Conservation (phyloP, 2,329 filamentous ascomycete species). For the Cadophora sp. region DNA sequence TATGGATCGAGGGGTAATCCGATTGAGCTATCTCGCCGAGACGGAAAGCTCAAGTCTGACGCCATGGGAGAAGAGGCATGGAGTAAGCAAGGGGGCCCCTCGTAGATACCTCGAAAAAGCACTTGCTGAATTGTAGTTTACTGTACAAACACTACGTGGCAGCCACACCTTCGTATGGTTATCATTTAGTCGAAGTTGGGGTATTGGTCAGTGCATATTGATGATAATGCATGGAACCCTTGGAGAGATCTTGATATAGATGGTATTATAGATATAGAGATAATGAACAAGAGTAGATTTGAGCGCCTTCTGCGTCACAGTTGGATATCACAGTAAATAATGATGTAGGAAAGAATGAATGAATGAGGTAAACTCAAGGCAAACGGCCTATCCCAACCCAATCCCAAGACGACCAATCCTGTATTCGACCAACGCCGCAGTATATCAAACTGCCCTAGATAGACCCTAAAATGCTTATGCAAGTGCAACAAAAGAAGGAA, state of each 20-base stretch:
- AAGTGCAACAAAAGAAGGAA: slow-evolving; percentile 8
- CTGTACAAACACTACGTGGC: neutral
- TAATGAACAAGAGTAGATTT: neutral
- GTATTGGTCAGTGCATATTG: neutral
- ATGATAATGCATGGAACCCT: neutral
- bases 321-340: slow-evolving; percentile 13
- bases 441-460: slow-evolving; percentile 18
- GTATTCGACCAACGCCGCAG: slow-evolving; percentile 8
- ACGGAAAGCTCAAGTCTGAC: slow-evolving; percentile 1
- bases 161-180: slow-evolving; percentile 3
- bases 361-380: neutral
- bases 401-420: neutral
- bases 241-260: slow-evolving; percentile 3
- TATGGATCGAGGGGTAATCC: slow-evolving; percentile 12
- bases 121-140: neutral
- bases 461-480: slow-evolving; percentile 16
- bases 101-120: neutral
- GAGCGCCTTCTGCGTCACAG: slow-evolving; percentile 17
- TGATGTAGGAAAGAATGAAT: neutral
- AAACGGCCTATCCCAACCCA: neutral
- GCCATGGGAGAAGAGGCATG: slow-evolving; percentile 13
- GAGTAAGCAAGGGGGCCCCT: neutral
- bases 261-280: slow-evolving; percentile 8
- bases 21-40: neutral
- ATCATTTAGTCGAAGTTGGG: neutral